Percentiles rank a stretch among this genome's conserved stretches.
Evolutionary conservation across 331 rosid genomes (phyloP).

Genomic region (Erythrophleum ivorense): DNA sequence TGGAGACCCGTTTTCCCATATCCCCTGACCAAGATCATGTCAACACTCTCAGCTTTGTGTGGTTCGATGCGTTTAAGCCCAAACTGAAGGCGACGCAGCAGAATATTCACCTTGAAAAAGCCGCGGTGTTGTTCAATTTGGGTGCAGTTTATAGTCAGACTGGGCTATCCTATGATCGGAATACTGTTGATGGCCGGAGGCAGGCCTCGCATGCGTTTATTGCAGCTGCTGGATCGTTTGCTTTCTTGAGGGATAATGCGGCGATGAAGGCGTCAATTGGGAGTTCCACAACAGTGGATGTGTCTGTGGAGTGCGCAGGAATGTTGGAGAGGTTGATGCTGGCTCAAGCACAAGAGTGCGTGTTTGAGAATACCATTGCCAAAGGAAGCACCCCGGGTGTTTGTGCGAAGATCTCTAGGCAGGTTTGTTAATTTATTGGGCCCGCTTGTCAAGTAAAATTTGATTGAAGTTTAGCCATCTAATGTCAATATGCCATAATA

Average conservation of each 20-base stretch:
- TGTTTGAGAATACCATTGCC: constrained; percentile 90
- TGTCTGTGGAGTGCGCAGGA: constrained; percentile 87
- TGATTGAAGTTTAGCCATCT: background rate
- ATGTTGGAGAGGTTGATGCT: constrained; percentile 96
- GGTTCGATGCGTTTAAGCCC: constrained; percentile 92
- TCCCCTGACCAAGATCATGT: constrained; percentile 89
- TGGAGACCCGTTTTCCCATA: constrained; percentile 95
- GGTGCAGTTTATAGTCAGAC: constrained; percentile 94
- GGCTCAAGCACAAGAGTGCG: constrained; percentile 98
- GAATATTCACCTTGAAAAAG: constrained; percentile 95
- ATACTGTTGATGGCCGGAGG: constrained; percentile 79
- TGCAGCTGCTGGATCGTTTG: constrained; percentile 87
- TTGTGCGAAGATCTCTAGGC: constrained; percentile 95
- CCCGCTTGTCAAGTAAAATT: background rate
- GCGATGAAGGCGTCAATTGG: constrained; percentile 86
- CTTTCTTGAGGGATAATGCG: constrained; percentile 72
- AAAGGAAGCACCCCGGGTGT: constrained; percentile 96
- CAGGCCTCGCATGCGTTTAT: constrained; percentile 88
- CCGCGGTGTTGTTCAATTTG: constrained; percentile 80
- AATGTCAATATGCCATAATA: background rate
- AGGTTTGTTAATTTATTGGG: constrained; percentile 56
- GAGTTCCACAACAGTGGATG: constrained; percentile 71
- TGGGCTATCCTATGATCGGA: constrained; percentile 78
- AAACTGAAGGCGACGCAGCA: constrained; percentile 91
- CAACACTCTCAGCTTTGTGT: constrained; percentile 75